These are phyloP conservation scores for Pseudogymnoascus sp. DNA, from an alignment of 2,329 filamentous ascomycete genomes.

Conservation along the genomic window DNA sequence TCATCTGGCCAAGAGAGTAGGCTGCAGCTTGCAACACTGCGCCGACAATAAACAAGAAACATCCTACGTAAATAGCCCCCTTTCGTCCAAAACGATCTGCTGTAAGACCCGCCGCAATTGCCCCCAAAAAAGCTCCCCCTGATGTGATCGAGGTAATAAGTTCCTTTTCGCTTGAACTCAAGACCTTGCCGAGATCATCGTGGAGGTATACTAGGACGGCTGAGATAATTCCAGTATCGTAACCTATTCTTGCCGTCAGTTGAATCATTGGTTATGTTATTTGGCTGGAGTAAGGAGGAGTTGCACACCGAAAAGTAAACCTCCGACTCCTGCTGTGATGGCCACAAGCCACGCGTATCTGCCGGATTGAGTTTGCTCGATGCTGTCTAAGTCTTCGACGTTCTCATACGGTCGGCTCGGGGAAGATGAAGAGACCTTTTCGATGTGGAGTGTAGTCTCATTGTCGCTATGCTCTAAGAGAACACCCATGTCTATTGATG, in stretches of 20 bases:
- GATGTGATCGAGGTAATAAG: slow-evolving; percentile 44
- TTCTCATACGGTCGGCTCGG: no score
- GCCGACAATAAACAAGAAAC: slow-evolving; percentile 33
- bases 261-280: no score
- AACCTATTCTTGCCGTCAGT: no score
- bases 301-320: slow-evolving; percentile 51
- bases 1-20: slow-evolving; percentile 35
- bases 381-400: slow-evolving; percentile 20
- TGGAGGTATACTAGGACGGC: slow-evolving; percentile 36
- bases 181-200: slow-evolving; percentile 31
- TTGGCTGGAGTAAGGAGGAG: no score
- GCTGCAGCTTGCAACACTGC: slow-evolving; percentile 30
- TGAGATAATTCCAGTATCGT: slow-evolving; percentile 40
- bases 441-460: slow-evolving; percentile 13
- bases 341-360: slow-evolving; percentile 51
- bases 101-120: slow-evolving; percentile 30
- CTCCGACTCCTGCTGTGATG: slow-evolving; percentile 55
- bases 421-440: slow-evolving; percentile 10
- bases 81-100: slow-evolving; percentile 35
- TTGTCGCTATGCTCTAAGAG: slow-evolving; percentile 5
- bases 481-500: no score
- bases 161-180: slow-evolving; percentile 39
- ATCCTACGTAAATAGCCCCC: slow-evolving; percentile 33
- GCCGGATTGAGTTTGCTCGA: slow-evolving; percentile 32
- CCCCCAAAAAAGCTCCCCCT: slow-evolving; percentile 39